Evolutionary conservation across 1,284 basidiomycete genomes (phyloP), one percentile per base, ranked within the genome.

Genomic region (Pyrrhoderma lamaoense): DNA sequence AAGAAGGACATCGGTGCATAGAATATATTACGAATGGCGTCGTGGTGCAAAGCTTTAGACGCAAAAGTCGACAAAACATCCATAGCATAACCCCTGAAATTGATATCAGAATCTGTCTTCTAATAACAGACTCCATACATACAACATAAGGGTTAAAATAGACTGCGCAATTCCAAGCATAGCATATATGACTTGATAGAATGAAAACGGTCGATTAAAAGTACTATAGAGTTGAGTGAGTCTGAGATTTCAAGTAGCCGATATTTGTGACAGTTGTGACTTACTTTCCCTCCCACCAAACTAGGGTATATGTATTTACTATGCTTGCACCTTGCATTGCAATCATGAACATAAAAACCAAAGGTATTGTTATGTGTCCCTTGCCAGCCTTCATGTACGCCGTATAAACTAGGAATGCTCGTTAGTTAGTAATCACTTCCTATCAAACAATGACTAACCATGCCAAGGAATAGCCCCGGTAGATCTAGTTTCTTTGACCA

Each of bases 171-270:
- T 57, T 40, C 79, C 87, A 1, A 91, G 67, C 43, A 70, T 70
- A 2, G 82, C 85, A 60, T 91, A 91, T 19, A 90, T 64, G 8
- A 73, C 77, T 65, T 88, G 83, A 64, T 90, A 89, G 60, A 85
- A 78, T 2, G 74, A 75, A 58, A 74, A 75, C 1, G 75, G 64
- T 8, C 65, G 64, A 47, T 75, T 43, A 60, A 74, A 81, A 0
- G 69, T 64, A 57, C 79, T 81, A 53, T 14, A 35, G 35, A 18
- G 1, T 25, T 11, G 19, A 5, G 13, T 21, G 40, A 18, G 9
- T 18, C 4, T 37, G 38, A 44, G 47, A 21, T 13, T 18, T 16
- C 16, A 18, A 21, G 9, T 22, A 19, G 8, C n/a, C n/a, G 19
- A 35, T 22, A n/a, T 19, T 42, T n/a, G 18, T 18, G 38, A 18